A percentile compares a stretch with the other conserved stretches of the same genome.
Conservation (phyloP, 2,329 filamentous ascomycete genomes). For the Mycosphaerella sp. region DNA sequence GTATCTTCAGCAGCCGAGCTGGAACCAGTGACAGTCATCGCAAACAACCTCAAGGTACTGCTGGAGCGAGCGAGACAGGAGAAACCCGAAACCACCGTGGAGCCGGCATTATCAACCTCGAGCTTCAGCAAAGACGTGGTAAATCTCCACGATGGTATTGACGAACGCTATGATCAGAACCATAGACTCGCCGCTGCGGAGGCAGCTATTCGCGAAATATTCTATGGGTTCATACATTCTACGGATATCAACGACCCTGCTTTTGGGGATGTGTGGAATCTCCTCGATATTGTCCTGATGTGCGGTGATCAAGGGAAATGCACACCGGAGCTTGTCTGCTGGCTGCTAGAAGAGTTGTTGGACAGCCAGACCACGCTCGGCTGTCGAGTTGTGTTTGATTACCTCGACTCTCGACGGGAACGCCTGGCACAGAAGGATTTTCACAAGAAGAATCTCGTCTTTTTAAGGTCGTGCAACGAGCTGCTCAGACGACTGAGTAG, state of each 20-base stretch:
- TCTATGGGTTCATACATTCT: constrained; percentile 52
- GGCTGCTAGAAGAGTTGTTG: constrained; percentile 87
- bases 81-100: constrained; percentile 39
- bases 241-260: constrained; percentile 69
- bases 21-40: constrained; percentile 25
- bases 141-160: constrained; percentile 27
- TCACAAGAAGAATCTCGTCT: constrained; percentile 77
- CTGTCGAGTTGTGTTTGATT: constrained; percentile 88
- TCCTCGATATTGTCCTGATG: constrained; percentile 85
- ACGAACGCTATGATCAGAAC: constrained; percentile 24
- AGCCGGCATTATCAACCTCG: constrained; percentile 41
- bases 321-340: constrained; percentile 77
- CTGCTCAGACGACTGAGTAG: constrained; percentile 87
- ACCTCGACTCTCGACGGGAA: constrained; percentile 86
- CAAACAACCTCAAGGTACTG: constrained; percentile 35
- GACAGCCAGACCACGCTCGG: constrained; percentile 93
- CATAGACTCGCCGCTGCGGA: constrained; percentile 62
- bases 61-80: constrained; percentile 37
- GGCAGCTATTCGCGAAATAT: constrained; percentile 72
- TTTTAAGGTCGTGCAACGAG: constrained; percentile 92
- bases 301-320: constrained; percentile 60
- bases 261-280: constrained; percentile 84
- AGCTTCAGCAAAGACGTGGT: constrained; percentile 33
- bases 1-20: constrained; percentile 26
- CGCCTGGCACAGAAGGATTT: constrained; percentile 74